Evolutionary conservation across 805 yeast species (phyloP), one percentile per base, ranked within the genome.

Genomic region (Dipodascus albidus): DNA sequence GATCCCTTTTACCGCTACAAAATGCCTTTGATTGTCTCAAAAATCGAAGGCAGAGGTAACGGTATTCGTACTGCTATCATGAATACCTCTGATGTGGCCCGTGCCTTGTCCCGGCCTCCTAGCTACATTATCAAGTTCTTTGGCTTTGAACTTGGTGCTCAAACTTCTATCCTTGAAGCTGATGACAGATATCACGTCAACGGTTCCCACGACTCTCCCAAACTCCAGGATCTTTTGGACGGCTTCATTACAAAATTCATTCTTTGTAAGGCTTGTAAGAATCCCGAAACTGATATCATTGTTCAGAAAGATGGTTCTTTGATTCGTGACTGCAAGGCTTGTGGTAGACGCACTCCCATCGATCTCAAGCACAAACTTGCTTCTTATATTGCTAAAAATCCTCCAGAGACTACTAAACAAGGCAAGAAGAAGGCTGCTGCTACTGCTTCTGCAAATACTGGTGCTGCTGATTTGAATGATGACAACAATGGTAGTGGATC

Each of bases 1-100:
- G 99, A 93, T 75, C 97, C 97, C 48, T 93, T 93, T 71, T 93
- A 93, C 82, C 96, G 99, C 76, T 93, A 93, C 74, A 93, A 93
- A 76, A 93, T 93, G 99, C 99, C 99, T 67, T 85, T 95, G 47
- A 84, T 93, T 72, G 95, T 87, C 74, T 87, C 96, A 62, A 93
- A 93, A 78, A 87, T 87, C 60, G 98, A 93, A 75, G 99, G 99
- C 71, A 81, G 96, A 69, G 99, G 99, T 75, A 93, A 93, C 74
- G 99, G 99, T 82, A 93, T 93, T 73, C 90, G 89, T 70, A 93
- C 99, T 22, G 95, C 91, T 53, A 83, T 93, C 54, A 80, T 88
- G 60, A 93, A 93, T 72, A 81, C 88, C 53, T 74, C 85, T 42
- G 98, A 93, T 66, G 96, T 93, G 57, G 95, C 97, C 44, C 81